Evolutionary conservation across 2,329 filamentous ascomycete species (phyloP).

Genomic region (Apiospora aurea): DNA sequence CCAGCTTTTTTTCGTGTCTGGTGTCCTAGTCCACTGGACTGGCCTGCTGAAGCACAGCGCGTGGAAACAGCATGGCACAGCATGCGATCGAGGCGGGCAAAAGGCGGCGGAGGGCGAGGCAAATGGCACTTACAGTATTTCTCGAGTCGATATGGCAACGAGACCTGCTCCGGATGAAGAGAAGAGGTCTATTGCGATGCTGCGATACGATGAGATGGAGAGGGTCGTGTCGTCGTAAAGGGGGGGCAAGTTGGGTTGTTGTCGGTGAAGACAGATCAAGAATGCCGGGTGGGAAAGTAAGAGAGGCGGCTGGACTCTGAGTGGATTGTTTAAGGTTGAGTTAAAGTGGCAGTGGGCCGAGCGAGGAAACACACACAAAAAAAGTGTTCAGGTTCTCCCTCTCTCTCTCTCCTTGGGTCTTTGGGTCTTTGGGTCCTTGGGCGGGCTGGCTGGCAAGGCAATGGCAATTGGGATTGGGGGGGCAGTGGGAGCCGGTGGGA

Average conservation of each 20-base stretch:
- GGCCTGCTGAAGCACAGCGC: constrained; percentile 18
- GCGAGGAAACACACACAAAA: constrained; percentile 16
- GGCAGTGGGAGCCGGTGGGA: background rate
- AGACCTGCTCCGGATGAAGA: constrained; percentile 47
- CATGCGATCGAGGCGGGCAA: background rate
- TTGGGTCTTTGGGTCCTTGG: background rate
- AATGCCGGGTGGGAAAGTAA: constrained; percentile 25
- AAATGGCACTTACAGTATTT: background rate
- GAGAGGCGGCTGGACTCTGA: constrained; percentile 19
- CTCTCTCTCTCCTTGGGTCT: too few relatives aligned
- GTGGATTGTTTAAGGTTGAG: constrained; percentile 22
- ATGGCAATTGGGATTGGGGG: background rate
- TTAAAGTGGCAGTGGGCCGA: constrained; percentile 20
- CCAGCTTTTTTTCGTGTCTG: constrained; percentile 12
- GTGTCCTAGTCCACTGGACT: constrained; percentile 18
- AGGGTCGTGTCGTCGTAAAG: constrained; percentile 35
- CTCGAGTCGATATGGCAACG: constrained; percentile 39
- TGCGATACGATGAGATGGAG: constrained; percentile 34
- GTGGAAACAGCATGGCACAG: constrained; percentile 6
- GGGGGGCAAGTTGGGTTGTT: constrained; percentile 42
- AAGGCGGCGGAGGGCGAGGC: background rate
- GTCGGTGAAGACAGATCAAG: constrained; percentile 41
- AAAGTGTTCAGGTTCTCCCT: background rate
- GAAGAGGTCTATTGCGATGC: constrained; percentile 35
- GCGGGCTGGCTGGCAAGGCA: too few relatives aligned